Base-by-base conservation (phyloP, 2,329 filamentous ascomycete species). In the Fusarium torreyae region DNA sequence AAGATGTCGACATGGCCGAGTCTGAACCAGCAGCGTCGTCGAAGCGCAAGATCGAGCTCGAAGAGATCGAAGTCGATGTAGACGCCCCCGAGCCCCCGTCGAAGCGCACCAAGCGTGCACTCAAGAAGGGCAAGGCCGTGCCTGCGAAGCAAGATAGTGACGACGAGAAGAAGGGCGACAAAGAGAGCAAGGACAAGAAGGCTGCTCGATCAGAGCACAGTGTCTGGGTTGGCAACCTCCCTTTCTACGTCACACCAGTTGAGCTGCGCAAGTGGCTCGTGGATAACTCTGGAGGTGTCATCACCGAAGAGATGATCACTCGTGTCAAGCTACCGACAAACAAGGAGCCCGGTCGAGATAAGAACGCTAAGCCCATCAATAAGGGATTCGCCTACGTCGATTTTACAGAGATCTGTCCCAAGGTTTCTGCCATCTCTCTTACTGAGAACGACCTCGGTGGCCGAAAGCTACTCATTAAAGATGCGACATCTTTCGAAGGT, bases 361-460 rank as follows among this genome's bases (percentile, higher is more conserved):
- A 76, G 69, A 71, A 50, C 49, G 73, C 76, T 43, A 77, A 78
- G 60, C 74, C 78, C 5, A 59, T 68, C n/a, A 99, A 98, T 83
- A 95, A 92, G 81, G 97, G 96, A 17, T 99, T 98, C 77, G 96
- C 96, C 56, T 99, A 99, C 77, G 90, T 99, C 69, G 97, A 99
- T 78, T 97, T 99, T 77, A 84, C 89, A 45, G 91, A 87, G 24
- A 87, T 91, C 40, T 82, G 81, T n/a, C 87, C 90, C 43, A 87
- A 94, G 75, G 84, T 94, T 34, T 88, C 91, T n/a, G 94, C 94
- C 46, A 87, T 98, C 68, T 91, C 89, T 4, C 84, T 98, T 40
- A 97, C 92, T n/a, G 96, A 99, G 81, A 92, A 90, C 42, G 87
- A 94, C 53, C 83, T 97, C 52, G 82, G 85, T 42, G 91, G 92